Conservation (phyloP, 192 early-diverging fungal species). For the Cetraspora pellucida region DNA sequence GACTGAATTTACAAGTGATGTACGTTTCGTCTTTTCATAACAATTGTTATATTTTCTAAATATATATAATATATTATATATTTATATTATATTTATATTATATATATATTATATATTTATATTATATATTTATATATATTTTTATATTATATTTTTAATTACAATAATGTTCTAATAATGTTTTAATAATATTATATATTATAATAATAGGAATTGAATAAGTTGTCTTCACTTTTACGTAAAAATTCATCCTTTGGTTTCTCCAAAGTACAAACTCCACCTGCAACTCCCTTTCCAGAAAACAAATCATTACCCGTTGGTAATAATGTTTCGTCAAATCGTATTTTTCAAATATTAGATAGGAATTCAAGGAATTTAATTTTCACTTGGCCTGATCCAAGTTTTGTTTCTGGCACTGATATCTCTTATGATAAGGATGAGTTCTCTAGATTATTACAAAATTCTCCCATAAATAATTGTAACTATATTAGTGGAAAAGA, state of each 20-base stretch:
- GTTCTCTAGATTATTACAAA: constrained; percentile 19
- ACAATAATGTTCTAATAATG: no score
- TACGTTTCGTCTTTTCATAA: no score
- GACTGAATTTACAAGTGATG: constrained; percentile 21
- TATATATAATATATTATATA: no score
- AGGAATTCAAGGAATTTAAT: constrained; percentile 38
- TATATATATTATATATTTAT: no score
- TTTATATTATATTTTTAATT: no score
- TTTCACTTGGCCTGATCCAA: constrained; percentile 48
- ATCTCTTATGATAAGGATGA: constrained; percentile 14
- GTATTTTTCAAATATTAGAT: constrained; percentile 51
- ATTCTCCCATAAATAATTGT: neutral
- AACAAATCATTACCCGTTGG: neutral
- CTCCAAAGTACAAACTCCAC: constrained; percentile 25
- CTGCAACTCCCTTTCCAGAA: constrained; percentile 19
- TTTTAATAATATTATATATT: no score
- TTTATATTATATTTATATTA: no score
- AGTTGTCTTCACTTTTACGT: neutral
- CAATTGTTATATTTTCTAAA: no score
- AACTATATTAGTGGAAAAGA: neutral
- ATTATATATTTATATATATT: no score
- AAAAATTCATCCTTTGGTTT: neutral
- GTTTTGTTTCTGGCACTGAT: neutral
- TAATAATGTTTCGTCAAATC: constrained; percentile 30
- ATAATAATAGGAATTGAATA: constrained; percentile 22